Evolutionary conservation across 2,329 filamentous ascomycete genomes (phyloP).

Genomic region (Xylariaceae sp.): DNA sequence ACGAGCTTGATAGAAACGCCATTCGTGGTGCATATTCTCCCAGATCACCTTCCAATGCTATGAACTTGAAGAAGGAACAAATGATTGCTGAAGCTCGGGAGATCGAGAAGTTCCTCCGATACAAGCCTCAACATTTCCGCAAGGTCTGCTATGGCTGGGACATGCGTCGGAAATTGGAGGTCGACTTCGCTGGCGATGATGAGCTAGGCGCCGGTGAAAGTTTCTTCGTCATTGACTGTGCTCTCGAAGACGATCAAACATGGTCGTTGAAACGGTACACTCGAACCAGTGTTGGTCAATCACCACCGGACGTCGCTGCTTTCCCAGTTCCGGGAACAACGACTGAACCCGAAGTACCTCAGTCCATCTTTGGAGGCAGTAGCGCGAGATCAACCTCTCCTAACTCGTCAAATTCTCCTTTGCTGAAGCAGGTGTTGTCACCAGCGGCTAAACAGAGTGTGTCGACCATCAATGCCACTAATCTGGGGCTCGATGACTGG

Average conservation of each 20-base stretch:
- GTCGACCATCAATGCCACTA: conserved; percentile 20
- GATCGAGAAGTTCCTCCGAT: conserved; percentile 72
- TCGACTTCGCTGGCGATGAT: conserved; percentile 85
- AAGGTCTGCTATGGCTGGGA: conserved; percentile 83
- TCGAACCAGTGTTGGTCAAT: conserved; percentile 30
- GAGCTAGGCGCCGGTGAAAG: conserved; percentile 73
- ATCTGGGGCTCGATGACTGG: conserved; percentile 59
- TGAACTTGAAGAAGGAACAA: conserved; percentile 69
- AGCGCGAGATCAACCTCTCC: conserved; percentile 18
- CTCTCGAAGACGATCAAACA: conserved; percentile 57
- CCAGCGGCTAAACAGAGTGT: conserved; percentile 25
- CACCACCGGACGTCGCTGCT: conserved; percentile 6
- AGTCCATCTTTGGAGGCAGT: conserved; percentile 33
- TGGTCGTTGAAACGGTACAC: conserved; percentile 45
- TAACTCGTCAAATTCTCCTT: conserved; percentile 20
- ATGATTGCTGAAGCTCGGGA: conserved; percentile 74
- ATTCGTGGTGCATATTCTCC: conserved; percentile 77
- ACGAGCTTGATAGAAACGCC: conserved; percentile 68
- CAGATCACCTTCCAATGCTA: conserved; percentile 70
- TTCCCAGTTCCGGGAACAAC: conserved; percentile 3
- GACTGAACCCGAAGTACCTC: conserved; percentile 8
- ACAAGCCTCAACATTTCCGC: conserved; percentile 75
- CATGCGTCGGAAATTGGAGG: conserved; percentile 80
- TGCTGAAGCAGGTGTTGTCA: conserved; percentile 19
- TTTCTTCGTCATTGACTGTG: conserved; percentile 71